Conservation (phyloP, 2,329 filamentous ascomycete genomes). For the Cercospora zeina region DNA sequence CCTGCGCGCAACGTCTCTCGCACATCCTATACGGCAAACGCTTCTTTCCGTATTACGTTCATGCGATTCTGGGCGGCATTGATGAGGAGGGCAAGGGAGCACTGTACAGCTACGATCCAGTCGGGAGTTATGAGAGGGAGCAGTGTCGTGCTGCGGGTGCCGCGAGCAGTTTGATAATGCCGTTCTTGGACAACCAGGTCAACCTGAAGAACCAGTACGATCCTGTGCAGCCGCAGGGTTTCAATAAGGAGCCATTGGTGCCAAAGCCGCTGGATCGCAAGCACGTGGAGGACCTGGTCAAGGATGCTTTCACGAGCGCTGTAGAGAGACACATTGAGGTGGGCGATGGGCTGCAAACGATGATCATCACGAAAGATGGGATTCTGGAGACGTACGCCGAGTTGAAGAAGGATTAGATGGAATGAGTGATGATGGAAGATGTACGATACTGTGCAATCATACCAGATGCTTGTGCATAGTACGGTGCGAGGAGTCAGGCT, state of each 20-base stretch:
- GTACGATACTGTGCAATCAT: slow-evolving; percentile 24
- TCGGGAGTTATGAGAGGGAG: slow-evolving; percentile 96
- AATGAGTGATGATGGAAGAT: neutral
- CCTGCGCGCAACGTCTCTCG: slow-evolving; percentile 89
- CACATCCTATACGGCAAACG: slow-evolving; percentile 97
- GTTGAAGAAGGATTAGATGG: slow-evolving; percentile 77
- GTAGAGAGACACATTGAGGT: slow-evolving; percentile 99
- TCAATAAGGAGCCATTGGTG: slow-evolving; percentile 72
- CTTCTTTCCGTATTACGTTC: slow-evolving; percentile 98
- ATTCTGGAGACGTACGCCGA: slow-evolving; percentile 82
- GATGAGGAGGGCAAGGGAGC: slow-evolving; percentile 94
- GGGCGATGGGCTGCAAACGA: slow-evolving; percentile 91
- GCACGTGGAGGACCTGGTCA: slow-evolving; percentile 82
- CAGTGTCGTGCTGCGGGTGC: slow-evolving; percentile 93
- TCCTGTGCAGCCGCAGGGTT: slow-evolving; percentile 79
- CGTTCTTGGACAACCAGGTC: slow-evolving; percentile 98
- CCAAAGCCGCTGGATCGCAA: slow-evolving; percentile 67
- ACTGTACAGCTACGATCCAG: slow-evolving; percentile 95
- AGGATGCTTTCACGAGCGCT: slow-evolving; percentile 96
- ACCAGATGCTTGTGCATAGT: slow-evolving; percentile 19
- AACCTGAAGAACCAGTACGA: slow-evolving; percentile 99
- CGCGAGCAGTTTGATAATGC: slow-evolving; percentile 87
- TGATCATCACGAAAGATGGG: slow-evolving; percentile 84
- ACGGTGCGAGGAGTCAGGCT: slow-evolving; percentile 22
- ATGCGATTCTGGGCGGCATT: slow-evolving; percentile 88